phyloP scores from a whole-genome alignment of 2,329 filamentous ascomycete species.

The Dryadomyces quercus-mongolicae region DNA sequence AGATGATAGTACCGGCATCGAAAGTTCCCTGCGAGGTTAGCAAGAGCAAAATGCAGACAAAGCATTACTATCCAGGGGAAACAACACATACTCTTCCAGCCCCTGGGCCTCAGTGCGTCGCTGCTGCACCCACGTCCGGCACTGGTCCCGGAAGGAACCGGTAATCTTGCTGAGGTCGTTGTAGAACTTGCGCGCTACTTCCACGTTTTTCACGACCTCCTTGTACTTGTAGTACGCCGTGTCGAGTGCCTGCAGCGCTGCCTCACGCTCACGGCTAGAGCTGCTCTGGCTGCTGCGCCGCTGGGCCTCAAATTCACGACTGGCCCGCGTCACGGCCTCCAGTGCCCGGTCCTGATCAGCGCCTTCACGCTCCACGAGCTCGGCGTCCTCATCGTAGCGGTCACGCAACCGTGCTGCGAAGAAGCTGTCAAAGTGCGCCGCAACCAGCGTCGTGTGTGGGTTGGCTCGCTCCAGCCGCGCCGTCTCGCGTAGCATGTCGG shows the following conservation, averaged over 20 bases:
- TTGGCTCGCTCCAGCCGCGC: constrained; percentile 76
- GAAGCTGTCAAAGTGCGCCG: constrained; percentile 83
- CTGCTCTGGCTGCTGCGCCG: constrained; percentile 39
- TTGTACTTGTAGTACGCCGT: constrained; percentile 94
- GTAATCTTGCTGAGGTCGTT: constrained; percentile 89
- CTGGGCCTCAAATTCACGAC: constrained; percentile 64
- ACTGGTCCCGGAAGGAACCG: constrained; percentile 63
- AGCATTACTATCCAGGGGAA: background rate
- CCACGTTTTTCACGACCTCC: constrained; percentile 83
- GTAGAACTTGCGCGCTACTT: constrained; percentile 90
- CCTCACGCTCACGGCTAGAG: constrained; percentile 59
- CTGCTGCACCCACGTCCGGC: constrained; percentile 67
- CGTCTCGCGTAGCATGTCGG: constrained; percentile 71
- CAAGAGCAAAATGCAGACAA: background rate
- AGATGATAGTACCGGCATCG: constrained; percentile 36
- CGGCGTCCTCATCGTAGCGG: constrained; percentile 68
- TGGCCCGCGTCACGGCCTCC: constrained; percentile 58
- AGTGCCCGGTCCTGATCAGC: constrained; percentile 65
- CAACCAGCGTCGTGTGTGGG: constrained; percentile 71
- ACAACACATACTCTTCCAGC: constrained; percentile 53
- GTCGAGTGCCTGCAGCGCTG: constrained; percentile 76
- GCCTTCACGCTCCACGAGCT: constrained; percentile 57
- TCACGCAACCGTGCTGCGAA: constrained; percentile 69
- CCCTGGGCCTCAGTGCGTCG: constrained; percentile 69
- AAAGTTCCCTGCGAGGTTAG: constrained; percentile 30